Base-by-base conservation (phyloP, 164 flowering plant species). In the Houttuynia cordata region DNA sequence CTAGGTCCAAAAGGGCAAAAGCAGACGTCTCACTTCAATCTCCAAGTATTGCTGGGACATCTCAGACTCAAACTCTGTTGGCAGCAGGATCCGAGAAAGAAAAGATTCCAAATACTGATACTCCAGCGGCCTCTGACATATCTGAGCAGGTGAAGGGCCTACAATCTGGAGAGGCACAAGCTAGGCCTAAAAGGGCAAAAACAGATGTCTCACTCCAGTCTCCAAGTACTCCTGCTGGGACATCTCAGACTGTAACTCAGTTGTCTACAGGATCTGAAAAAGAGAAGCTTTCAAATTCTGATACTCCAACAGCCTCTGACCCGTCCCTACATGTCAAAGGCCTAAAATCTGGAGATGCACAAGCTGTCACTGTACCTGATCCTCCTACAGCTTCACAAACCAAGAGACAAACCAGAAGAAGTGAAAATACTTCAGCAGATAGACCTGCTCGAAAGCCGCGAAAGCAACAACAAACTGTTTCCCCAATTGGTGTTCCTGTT, bases 141-240 rank as follows among this genome's bases (percentile, higher is more conserved):
- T 53, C 71, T 56, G 8, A 56, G 57, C 23, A 64, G 3, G 64
- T 60, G 24, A 62, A 59, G 62, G 70, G 67, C 61, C 63, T 42
- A 20, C 62, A 55, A 20, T 63, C 56, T 70, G 79, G 67, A 66
- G 61, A 64, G n/a, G 37, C 62, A 52, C 74, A 64, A 68, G 99
- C 97, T 50, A 82, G 97, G 74, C 99, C 97, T 61, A 88, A 75
- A 72, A 85, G 91, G 75, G 69, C 59, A 37, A 39, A 78, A 24
- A 0, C 63, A n/a, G 76, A 70, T 58, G 62, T 64, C 23, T 69
- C 82, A 55, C 67, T 82, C 24, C 24, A 74, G 7, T 24, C 53
- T 51, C 37, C 37, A 30, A 30, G 37, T 30, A 14, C 12, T 54
- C 63, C 23, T 65, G 64, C 74, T 37, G 68, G 67, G 34, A 60